Base-by-base conservation (phyloP, 2,329 filamentous ascomycete genomes). In the Arthrobotrys conoides region DNA sequence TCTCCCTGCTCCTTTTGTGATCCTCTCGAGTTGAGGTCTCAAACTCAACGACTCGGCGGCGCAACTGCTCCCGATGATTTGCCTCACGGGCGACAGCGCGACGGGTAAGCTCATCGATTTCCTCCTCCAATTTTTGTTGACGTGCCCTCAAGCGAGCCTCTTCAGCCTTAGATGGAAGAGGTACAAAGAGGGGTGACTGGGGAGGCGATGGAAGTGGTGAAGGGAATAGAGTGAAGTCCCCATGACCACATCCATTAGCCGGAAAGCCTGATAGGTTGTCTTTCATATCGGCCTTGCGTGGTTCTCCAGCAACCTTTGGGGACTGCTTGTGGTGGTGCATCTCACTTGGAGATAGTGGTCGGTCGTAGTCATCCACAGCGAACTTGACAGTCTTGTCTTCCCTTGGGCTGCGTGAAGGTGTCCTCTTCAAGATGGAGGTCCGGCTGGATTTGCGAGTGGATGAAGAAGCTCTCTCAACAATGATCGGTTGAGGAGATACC, bases 321-420 rank as follows among this genome's bases (percentile, higher is more conserved):
- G 76, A 71, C n/a, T 79, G 69, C 12, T 49, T 73, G 18, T 65
- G 61, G n/a, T 67, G 63, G 51, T 79, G 76, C 57, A 75, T 75
- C 38, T 73, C 53, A 46, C 57, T 66, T 49, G 76, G 71, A 18
- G 76, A 67, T 10, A 79, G 59, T 48, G 76, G 76, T 71, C 71
- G 64, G 55, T 79, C 76, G n/a, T 79, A 75, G 57, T 79, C 76
- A 44, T 79, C 76, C 27, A 79, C 76, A 12, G 76, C 76, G 36
- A 79, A 79, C 55, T 73, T 73, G 70, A 79, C 76, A 30, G 70
- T 73, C 66, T 79, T 79, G 36, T 57, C 61, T 61, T 64, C 66
- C 41, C 63, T 79, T 24, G 76, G 76, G 33, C 76, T 75, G 36
- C 68, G 65, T 10, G 76, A 79, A 8, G 66, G 68, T 16, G 65